phyloP scores from a whole-genome alignment of 257 asterid genomes.

The Ilex aquifolium region DNA sequence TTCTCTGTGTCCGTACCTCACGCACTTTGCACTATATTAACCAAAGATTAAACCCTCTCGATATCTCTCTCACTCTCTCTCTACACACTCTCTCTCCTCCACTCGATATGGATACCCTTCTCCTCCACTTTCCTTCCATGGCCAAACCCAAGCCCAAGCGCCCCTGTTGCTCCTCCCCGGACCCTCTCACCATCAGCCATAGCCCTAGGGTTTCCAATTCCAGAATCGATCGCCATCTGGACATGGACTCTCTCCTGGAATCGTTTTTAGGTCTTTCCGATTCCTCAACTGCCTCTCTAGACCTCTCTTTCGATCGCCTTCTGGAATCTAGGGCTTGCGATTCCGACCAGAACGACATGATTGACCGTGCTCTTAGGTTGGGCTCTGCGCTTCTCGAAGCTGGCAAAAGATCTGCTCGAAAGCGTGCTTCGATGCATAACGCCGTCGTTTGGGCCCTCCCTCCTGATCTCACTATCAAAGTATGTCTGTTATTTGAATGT shows the following conservation, averaged over 20 bases:
- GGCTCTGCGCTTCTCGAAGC: constrained; percentile 73
- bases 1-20: constrained; percentile 8
- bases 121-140: constrained; percentile 23
- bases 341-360: constrained; percentile 42
- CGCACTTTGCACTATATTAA: neutral
- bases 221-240: constrained; percentile 11
- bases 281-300: constrained; percentile 33
- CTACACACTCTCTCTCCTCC: constrained; percentile 8
- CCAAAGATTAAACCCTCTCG: neutral
- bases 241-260: constrained; percentile 51
- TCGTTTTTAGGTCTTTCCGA: constrained; percentile 47
- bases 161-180: constrained; percentile 37
- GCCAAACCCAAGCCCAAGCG: constrained; percentile 59
- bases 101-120: constrained; percentile 50
- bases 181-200: neutral
- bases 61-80: constrained; percentile 5
- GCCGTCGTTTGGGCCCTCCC: constrained; percentile 65
- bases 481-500: neutral
- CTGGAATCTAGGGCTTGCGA: constrained; percentile 42
- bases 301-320: constrained; percentile 56
- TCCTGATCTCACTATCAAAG: constrained; percentile 74
- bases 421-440: constrained; percentile 59
- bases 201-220: constrained; percentile 11
- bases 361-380: constrained; percentile 58
- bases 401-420: constrained; percentile 62